Evolutionary conservation across 805 yeast genomes (phyloP).

Genomic region (Brettanomyces nanus): DNA sequence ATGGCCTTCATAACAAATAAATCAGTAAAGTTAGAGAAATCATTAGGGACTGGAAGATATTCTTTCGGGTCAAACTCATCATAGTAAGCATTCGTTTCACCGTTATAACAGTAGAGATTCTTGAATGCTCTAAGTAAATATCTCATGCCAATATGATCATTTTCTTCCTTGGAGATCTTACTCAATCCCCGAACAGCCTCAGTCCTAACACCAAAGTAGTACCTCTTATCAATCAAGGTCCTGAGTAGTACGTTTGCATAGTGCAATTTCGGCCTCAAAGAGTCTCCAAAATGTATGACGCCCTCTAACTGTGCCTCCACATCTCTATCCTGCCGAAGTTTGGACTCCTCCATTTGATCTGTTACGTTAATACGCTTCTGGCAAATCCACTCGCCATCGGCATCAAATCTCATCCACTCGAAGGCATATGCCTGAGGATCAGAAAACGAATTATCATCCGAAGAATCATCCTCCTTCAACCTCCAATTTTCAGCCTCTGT

Average conservation of each 20-base stretch:
- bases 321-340: constrained; percentile 88
- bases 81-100: constrained; percentile 20
- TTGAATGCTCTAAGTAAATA: constrained; percentile 68
- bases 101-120: constrained; percentile 63
- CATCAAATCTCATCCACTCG: constrained; percentile 97
- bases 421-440: constrained; percentile 62
- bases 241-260: constrained; percentile 74
- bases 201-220: constrained; percentile 80
- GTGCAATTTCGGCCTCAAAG: constrained; percentile 47
- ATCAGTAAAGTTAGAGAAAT: constrained; percentile 62
- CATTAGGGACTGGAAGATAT: constrained; percentile 68
- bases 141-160: constrained; percentile 61
- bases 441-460: constrained; percentile 38
- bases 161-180: constrained; percentile 49
- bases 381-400: constrained; percentile 96
- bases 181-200: constrained; percentile 83
- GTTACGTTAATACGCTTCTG: constrained; percentile 76
- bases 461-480: constrained; percentile 33
- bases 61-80: constrained; percentile 27
- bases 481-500: constrained; percentile 65
- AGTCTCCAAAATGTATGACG: constrained; percentile 57
- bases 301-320: constrained; percentile 93
- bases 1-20: constrained; percentile 67
- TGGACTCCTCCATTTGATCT: constrained; percentile 91
- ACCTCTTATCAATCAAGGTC: constrained; percentile 75